phyloP scores from a whole-genome alignment of 2,329 filamentous ascomycete species.

The Aspergillus unguis region DNA sequence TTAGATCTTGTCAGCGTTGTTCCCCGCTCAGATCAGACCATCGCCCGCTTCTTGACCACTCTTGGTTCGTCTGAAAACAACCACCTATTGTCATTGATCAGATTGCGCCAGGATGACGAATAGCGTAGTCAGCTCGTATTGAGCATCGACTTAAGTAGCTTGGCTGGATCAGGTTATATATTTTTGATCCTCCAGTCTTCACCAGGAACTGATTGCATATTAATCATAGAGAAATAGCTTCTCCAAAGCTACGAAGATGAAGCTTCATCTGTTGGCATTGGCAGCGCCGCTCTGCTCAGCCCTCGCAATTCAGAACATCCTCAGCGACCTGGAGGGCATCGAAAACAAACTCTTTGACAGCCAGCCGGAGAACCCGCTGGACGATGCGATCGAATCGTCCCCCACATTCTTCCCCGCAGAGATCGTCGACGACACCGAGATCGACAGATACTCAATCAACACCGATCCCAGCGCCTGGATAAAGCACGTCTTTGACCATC shows the following conservation, averaged over 20 bases:
- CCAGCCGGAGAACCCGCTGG: slow-evolving; percentile 9
- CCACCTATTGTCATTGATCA: neutral
- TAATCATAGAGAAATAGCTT: neutral
- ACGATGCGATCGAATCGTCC: slow-evolving; percentile 8
- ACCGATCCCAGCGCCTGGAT: slow-evolving; percentile 4
- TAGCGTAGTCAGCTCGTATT: no score
- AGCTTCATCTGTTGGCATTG: slow-evolving; percentile 13
- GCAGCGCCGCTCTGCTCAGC: slow-evolving; percentile 44
- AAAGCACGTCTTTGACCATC: slow-evolving; percentile 7
- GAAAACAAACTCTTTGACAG: neutral
- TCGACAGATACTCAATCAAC: neutral
- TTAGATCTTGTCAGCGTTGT: neutral
- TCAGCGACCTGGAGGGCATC: slow-evolving; percentile 8
- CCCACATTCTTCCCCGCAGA: slow-evolving; percentile 4
- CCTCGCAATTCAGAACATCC: slow-evolving; percentile 44
- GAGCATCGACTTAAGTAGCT: no score
- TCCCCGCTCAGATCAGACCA: slow-evolving; percentile 5
- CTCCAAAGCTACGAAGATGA: slow-evolving; percentile 13
- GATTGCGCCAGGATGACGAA: neutral
- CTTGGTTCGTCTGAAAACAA: neutral
- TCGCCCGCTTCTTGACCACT: neutral
- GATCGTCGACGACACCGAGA: slow-evolving; percentile 1
- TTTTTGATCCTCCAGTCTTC: neutral
- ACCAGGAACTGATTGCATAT: neutral
- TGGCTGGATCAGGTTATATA: neutral